Percentiles rank a stretch among this genome's conserved stretches.
These are phyloP conservation scores for Entonaema liquescens DNA, from an alignment of 495 filamentous ascomycete genomes.

Conservation along the genomic window DNA sequence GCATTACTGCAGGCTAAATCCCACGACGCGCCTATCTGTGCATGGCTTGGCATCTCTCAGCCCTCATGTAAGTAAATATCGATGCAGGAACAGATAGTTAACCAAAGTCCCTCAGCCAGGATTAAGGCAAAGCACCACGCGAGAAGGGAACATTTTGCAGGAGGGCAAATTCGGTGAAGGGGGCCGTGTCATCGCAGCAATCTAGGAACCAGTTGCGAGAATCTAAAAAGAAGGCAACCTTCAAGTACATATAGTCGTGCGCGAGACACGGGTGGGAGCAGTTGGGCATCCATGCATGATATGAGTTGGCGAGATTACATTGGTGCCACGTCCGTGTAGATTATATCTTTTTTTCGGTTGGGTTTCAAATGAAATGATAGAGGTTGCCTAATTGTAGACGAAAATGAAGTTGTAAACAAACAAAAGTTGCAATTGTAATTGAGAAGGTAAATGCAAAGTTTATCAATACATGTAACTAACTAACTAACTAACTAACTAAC, in stretches of 20 bases:
- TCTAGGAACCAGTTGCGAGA: conserved; percentile 20
- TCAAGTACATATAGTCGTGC: conserved; percentile 40
- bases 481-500: too few relatives aligned
- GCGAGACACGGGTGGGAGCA: conserved; percentile 29
- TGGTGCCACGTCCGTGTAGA: conserved; percentile 35
- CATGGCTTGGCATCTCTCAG: conserved; percentile 15
- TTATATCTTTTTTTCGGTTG: neutral
- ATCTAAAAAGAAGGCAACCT: conserved; percentile 37
- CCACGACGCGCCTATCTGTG: conserved; percentile 19
- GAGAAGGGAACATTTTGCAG: conserved; percentile 13
- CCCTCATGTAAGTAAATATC: neutral
- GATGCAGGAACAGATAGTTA: conserved; percentile 21
- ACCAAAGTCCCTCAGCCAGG: conserved; percentile 27
- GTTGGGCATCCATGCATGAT: conserved; percentile 40
- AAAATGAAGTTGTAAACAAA: conserved; percentile 8
- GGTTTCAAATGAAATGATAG: conserved; percentile 16
- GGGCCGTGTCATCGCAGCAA: conserved; percentile 31
- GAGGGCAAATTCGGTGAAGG: conserved; percentile 20
- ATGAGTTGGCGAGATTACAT: conserved; percentile 30
- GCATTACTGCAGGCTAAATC: conserved; percentile 23
- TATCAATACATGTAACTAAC: neutral
- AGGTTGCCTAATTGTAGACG: neutral
- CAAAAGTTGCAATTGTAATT: neutral
- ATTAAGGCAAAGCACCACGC: neutral
- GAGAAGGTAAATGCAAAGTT: neutral